A percentile compares a stretch with the other conserved stretches of the same genome.
These are phyloP conservation scores for Stagonosporopsis cucurbitacearum DNA, from an alignment of 2,329 filamentous ascomycete genomes.

Conservation along the genomic window DNA sequence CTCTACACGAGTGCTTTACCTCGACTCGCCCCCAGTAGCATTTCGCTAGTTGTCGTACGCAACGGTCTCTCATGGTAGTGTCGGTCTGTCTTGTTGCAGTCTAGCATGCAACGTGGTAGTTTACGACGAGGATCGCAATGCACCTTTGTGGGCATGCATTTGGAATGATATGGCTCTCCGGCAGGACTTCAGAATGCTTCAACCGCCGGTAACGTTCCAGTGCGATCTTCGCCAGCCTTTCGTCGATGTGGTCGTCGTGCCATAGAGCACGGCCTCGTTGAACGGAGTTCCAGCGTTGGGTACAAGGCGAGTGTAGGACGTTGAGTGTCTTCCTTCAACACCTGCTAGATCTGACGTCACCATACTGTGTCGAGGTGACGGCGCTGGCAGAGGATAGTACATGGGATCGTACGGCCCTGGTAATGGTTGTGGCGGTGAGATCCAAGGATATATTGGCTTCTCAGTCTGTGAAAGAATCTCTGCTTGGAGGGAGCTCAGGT, in stretches of 20 bases:
- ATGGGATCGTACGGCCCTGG: slow-evolving; percentile 47
- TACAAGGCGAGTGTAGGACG: slow-evolving; percentile 37
- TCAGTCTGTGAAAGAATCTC: slow-evolving; percentile 21
- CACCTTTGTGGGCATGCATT: not conserved
- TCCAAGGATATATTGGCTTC: slow-evolving; percentile 44
- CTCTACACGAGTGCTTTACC: slow-evolving; percentile 3
- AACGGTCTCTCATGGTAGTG: slow-evolving; percentile 3
- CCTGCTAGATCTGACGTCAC: slow-evolving; percentile 14
- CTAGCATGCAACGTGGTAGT: not conserved
- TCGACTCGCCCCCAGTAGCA: slow-evolving; percentile 6
- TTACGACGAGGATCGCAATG: not conserved
- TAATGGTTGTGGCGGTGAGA: slow-evolving; percentile 36
- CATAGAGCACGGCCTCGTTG: slow-evolving; percentile 25
- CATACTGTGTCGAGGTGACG: slow-evolving; percentile 33
- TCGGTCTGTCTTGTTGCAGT: not conserved
- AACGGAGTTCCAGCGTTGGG: slow-evolving; percentile 30
- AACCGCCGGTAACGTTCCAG: slow-evolving; percentile 42
- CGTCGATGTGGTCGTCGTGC: slow-evolving; percentile 37
- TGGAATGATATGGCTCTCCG: not conserved
- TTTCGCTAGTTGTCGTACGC: not conserved
- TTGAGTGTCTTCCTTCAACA: slow-evolving; percentile 16
- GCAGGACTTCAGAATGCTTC: slow-evolving; percentile 15
- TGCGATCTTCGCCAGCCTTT: slow-evolving; percentile 45
- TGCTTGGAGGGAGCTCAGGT: slow-evolving; percentile 17
- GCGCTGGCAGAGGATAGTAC: slow-evolving; percentile 42